Evolutionary conservation across 2,329 filamentous ascomycete species (phyloP).

Genomic region (Bipolaris cookei): DNA sequence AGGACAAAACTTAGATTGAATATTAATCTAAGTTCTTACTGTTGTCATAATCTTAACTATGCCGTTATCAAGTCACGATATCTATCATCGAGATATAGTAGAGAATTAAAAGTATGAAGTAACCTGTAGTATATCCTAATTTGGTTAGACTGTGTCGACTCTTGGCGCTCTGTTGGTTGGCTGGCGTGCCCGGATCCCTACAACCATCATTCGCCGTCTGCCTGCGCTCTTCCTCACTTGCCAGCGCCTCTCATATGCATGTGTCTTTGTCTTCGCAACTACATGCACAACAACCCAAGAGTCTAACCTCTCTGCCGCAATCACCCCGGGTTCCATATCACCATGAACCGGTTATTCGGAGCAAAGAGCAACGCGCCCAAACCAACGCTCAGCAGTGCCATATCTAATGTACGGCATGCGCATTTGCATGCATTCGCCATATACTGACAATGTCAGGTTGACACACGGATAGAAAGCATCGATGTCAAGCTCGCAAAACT

Average conservation of each 20-base stretch:
- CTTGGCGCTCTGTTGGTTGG: background rate
- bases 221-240: constrained; percentile 17
- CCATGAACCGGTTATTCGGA: constrained; percentile 96
- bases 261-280: background rate
- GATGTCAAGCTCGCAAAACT: constrained; percentile 94
- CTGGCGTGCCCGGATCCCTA: background rate
- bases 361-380: constrained; percentile 86
- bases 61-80: no score
- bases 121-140: background rate
- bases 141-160: background rate
- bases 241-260: background rate
- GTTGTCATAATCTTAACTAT: no score
- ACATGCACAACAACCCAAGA: background rate
- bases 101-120: no score
- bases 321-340: constrained; percentile 29
- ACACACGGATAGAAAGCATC: constrained; percentile 81
- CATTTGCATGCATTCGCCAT: constrained; percentile 4
- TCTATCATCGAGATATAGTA: no score
- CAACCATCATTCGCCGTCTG: constrained; percentile 10
- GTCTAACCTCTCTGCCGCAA: background rate
- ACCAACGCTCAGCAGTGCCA: constrained; percentile 83
- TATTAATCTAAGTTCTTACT: no score
- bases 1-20: no score
- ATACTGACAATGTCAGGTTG: constrained; percentile 62
- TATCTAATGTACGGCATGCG: constrained; percentile 69